These are phyloP conservation scores for Botryotinia convoluta DNA, from an alignment of 2,329 filamentous ascomycete genomes.

Conservation along the genomic window DNA sequence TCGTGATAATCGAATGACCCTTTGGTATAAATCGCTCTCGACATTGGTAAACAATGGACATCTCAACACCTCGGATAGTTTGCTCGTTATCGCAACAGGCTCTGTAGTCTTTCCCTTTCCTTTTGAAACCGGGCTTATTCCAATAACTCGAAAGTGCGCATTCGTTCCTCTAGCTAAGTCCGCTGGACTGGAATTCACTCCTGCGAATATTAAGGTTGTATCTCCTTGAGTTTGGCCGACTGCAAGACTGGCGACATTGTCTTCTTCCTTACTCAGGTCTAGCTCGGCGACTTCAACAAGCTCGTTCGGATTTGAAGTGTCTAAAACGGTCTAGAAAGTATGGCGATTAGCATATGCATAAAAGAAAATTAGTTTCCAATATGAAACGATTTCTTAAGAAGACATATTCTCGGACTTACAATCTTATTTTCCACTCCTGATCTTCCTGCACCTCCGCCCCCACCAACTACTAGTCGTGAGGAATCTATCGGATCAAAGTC, in stretches of 20 bases:
- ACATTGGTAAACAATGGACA: slow-evolving; percentile 51
- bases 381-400: not conserved
- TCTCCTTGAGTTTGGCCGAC: slow-evolving; percentile 60
- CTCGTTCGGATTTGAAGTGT: slow-evolving; percentile 38
- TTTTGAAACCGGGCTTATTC: slow-evolving; percentile 46
- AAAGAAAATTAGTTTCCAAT: not conserved
- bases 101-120: slow-evolving; percentile 38
- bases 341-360: not conserved
- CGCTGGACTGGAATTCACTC: slow-evolving; percentile 76
- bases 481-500: slow-evolving; percentile 83
- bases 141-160: slow-evolving; percentile 77
- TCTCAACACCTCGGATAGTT: slow-evolving; percentile 53
- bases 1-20: slow-evolving; percentile 54
- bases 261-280: slow-evolving; percentile 78
- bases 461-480: slow-evolving; percentile 74
- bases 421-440: slow-evolving; percentile 87
- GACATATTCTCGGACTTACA: slow-evolving; percentile 48
- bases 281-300: slow-evolving; percentile 66
- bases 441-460: slow-evolving; percentile 79
- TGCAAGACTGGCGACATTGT: slow-evolving; percentile 82
- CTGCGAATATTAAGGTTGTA: slow-evolving; percentile 62
- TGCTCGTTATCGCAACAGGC: slow-evolving; percentile 37
- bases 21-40: slow-evolving; percentile 56
- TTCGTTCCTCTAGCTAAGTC: slow-evolving; percentile 76
- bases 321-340: slow-evolving; percentile 35